Percentiles rank a stretch among this genome's conserved stretches.
These are phyloP conservation scores for Linnemannia zychae DNA, from an alignment of 192 early-diverging fungal genomes.

Conservation along the genomic window DNA sequence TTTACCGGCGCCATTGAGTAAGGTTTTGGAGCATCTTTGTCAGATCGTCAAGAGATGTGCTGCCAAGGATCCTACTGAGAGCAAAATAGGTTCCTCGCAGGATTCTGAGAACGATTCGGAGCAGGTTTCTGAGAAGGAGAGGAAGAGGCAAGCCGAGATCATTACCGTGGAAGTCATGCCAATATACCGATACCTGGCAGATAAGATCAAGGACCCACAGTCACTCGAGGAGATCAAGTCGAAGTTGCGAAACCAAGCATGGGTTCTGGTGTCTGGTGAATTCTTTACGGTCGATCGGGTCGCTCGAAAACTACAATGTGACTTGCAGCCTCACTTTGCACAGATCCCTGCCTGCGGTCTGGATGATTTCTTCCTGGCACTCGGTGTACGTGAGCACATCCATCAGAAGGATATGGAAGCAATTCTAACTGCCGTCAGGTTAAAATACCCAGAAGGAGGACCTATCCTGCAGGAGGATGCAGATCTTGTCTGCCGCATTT, in stretches of 20 bases:
- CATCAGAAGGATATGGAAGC: slow-evolving; percentile 6
- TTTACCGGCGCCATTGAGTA: slow-evolving; percentile 23
- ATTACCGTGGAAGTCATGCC: neutral
- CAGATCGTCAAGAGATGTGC: neutral
- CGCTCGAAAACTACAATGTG: slow-evolving; percentile 2
- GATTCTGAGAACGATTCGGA: too few species aligned
- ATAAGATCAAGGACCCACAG: neutral
- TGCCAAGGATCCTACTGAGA: neutral
- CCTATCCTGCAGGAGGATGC: slow-evolving; percentile 6
- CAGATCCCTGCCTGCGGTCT: neutral
- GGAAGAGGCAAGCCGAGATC: neutral
- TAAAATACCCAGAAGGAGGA: slow-evolving; percentile 1
- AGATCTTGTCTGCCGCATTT: slow-evolving; percentile 11
- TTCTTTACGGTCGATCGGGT: slow-evolving; percentile 15
- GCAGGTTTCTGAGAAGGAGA: neutral
- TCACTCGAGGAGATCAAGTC: slow-evolving; percentile 1
- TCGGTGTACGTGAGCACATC: slow-evolving; percentile 24
- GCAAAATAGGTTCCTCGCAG: neutral
- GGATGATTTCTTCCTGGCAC: slow-evolving; percentile 10
- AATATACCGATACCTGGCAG: slow-evolving; percentile 14
- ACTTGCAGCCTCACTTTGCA: slow-evolving; percentile 23
- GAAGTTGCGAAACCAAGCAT: neutral
- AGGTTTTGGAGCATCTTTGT: slow-evolving; percentile 21
- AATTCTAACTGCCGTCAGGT: neutral
- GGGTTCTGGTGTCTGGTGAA: slow-evolving; percentile 19